phyloP scores from a whole-genome alignment of 768 basidiomycete species.

The Leccinum aurantiacum region DNA sequence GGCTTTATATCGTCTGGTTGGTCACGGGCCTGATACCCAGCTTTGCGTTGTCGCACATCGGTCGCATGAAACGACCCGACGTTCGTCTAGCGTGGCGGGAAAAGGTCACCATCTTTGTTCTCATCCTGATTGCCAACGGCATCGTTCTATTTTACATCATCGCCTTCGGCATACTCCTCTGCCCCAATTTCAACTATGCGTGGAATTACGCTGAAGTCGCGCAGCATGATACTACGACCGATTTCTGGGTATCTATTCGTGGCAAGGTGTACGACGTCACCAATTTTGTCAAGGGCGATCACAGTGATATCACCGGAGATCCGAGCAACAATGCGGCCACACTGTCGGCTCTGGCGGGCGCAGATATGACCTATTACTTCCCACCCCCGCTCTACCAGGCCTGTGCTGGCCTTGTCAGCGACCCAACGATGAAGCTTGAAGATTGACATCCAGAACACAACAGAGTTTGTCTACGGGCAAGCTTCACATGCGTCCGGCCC shows the following conservation, averaged over 20 bases:
- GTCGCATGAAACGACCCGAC: conserved; percentile 69
- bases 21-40: conserved; percentile 57
- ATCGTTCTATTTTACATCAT: conserved; percentile 67
- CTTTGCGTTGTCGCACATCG: conserved; percentile 47
- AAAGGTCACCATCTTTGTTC: conserved; percentile 61
- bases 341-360: conserved; percentile 56
- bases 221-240: conserved; percentile 47
- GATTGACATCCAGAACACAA: conserved; percentile 49
- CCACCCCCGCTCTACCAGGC: conserved; percentile 57
- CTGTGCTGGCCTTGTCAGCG: conserved; percentile 58
- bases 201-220: conserved; percentile 53
- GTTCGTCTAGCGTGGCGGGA: conserved; percentile 69
- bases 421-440: conserved; percentile 33
- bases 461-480: conserved; percentile 36
- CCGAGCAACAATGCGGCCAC: conserved; percentile 49
- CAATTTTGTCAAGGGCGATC: conserved; percentile 58
- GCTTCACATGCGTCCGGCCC: conserved; percentile 62
- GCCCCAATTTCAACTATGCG: conserved; percentile 60
- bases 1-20: conserved; percentile 55
- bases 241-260: conserved; percentile 64
- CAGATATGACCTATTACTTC: conserved; percentile 64
- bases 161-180: conserved; percentile 58
- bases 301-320: conserved; percentile 56
- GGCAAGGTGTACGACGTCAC: conserved; percentile 64
- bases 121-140: conserved; percentile 55